Base-by-base conservation (phyloP, 768 basidiomycete species). In the Rhizopogon vesiculosus region DNA sequence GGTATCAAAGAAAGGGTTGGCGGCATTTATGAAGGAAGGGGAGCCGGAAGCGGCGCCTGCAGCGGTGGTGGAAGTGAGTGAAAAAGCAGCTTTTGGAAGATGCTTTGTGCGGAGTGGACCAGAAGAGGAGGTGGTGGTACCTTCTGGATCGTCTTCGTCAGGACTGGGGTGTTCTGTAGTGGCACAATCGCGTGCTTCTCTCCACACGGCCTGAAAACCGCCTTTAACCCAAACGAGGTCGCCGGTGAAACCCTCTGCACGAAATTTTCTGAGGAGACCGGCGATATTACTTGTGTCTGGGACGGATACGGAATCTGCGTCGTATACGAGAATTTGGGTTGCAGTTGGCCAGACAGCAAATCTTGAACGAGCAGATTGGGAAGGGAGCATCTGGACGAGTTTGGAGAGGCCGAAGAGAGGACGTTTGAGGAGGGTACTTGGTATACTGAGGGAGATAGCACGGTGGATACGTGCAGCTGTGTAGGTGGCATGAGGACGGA, bases 1-100 rank as follows among this genome's bases (percentile, higher is more conserved):
- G 63, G 89, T 87, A 70, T 98, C 95, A 62, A 92, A 98, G 74
- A 98, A 98, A 9, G 96, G 96, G 67, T 96, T 98, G 4, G 72
- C 63, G 63, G 63, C 74, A 66, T 50, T 69, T 29, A 60, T 50
- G 65, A 59, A 54, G 12, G 59, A 68, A 39, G 63, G 65, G 44
- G 63, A 62, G 50, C 48, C 56, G 54, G 55, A 45, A 53, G 60
- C 53, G 54, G 65, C 60, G 1, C 57, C 68, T 29, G 57, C 60
- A 25, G 45, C 61, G 2, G 72, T 74, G 15, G 76, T 78, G 39
- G 74, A 76, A 54, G 78, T 74, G 45, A 78, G 67, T 7, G 80
- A 80, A 66, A 89, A 89, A 1, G 87, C 87, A 13, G 79, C 72
- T 67, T 78, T 79, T 16, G 87, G 84, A 10, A 89, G 79, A 57